Percentiles rank a stretch among this genome's conserved stretches.
Conservation (phyloP, 495 filamentous ascomycete species). For the Hypoxylon fragiforme region DNA sequence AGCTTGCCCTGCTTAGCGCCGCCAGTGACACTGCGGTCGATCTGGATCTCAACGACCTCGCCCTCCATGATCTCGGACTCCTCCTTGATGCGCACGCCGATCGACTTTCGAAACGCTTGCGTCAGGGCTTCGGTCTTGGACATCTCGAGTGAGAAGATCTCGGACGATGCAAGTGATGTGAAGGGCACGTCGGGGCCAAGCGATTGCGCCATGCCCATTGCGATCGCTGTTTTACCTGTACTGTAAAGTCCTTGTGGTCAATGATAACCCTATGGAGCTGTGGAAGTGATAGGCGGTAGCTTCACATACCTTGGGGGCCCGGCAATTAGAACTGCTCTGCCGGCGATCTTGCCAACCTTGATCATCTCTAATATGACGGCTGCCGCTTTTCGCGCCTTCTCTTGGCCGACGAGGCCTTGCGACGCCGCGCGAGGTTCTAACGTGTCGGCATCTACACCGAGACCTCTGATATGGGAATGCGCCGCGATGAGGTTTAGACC, state of each 20-base stretch:
- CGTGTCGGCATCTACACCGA: conserved; percentile 90
- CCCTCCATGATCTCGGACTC: conserved; percentile 99
- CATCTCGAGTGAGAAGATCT: conserved; percentile 99
- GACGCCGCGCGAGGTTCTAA: conserved; percentile 84
- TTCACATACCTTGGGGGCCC: conserved; percentile 74
- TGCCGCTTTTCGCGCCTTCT: conserved; percentile 93
- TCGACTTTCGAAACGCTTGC: conserved; percentile 95
- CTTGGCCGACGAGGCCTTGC: conserved; percentile 95
- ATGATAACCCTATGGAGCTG: not conserved
- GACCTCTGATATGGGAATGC: conserved; percentile 94
- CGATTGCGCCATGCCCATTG: conserved; percentile 98
- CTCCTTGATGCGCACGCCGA: conserved; percentile 95
- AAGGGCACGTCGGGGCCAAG: conserved; percentile 93
- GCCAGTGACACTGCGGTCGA: conserved; percentile 94
- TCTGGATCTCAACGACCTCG: conserved; percentile 98
- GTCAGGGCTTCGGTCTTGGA: conserved; percentile 97
- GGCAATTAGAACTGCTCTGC: conserved; percentile 90
- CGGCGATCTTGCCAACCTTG: conserved; percentile 96
- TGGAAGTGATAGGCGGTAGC: not conserved
- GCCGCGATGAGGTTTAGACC: conserved; percentile 96
- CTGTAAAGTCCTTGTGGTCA: conserved; percentile 43
- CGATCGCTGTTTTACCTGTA: conserved; percentile 97
- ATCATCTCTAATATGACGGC: conserved; percentile 98
- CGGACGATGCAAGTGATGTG: conserved; percentile 89
- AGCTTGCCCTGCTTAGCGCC: conserved; percentile 98